A percentile compares a stretch with the other conserved stretches of the same genome.
Evolutionary conservation across 345 rosid species (phyloP).

Genomic region (Abelmoschus esculentus): DNA sequence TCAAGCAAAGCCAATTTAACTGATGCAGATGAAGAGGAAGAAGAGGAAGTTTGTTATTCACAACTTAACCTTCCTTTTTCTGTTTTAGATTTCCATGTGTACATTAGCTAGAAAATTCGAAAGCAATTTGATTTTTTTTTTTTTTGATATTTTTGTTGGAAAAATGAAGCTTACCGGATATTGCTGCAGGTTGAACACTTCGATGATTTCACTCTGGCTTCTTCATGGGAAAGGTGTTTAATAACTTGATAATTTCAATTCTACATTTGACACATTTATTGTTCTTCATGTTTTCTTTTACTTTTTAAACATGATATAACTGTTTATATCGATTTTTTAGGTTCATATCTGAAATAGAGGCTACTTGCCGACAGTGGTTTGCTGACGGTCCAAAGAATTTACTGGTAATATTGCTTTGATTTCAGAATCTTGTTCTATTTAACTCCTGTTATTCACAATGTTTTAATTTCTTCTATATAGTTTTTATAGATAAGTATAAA

Average conservation of each 20-base stretch:
- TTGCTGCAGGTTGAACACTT: slow-evolving; percentile 67
- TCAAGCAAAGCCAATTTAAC: slow-evolving; percentile 35
- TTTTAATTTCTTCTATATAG: background rate
- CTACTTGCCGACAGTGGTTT: slow-evolving; percentile 85
- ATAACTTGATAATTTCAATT: background rate
- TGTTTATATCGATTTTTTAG: slow-evolving; percentile 23
- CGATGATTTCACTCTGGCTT: slow-evolving; percentile 94
- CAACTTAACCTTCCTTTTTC: background rate
- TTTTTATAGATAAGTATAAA: background rate
- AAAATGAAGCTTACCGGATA: background rate
- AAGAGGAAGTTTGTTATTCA: slow-evolving; percentile 8
- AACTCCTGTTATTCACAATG: background rate
- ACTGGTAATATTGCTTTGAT: slow-evolving; percentile 39
- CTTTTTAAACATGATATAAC: background rate
- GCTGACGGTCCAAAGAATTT: slow-evolving; percentile 85
- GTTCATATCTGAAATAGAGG: slow-evolving; percentile 94
- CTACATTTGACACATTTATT: background rate
- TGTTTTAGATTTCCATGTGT: background rate
- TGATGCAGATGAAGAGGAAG: slow-evolving; percentile 34
- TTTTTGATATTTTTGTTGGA: slow-evolving; percentile 4
- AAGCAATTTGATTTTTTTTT: background rate
- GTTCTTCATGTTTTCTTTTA: background rate
- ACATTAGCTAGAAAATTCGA: background rate
- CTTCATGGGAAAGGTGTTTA: slow-evolving; percentile 88
- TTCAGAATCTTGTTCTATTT: background rate